Percentiles rank a stretch among this genome's conserved stretches.
Evolutionary conservation across 345 rosid species (phyloP).

Genomic region (Euphorbia peplus): DNA sequence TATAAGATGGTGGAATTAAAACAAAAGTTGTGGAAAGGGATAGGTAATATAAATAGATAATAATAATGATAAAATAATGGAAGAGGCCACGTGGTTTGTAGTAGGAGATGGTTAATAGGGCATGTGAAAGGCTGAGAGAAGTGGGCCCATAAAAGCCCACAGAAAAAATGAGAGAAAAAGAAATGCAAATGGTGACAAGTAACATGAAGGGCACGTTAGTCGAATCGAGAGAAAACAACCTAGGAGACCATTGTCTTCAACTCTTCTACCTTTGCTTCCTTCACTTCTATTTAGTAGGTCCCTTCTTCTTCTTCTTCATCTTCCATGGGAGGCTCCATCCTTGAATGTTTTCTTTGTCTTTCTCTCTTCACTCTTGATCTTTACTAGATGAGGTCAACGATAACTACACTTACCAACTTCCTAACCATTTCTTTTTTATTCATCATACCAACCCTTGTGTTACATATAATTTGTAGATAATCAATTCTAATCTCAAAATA

Average conservation of each 20-base stretch:
- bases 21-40: not conserved
- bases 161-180: constrained; percentile 4
- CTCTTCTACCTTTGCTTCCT: constrained; percentile 37
- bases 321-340: too few species aligned
- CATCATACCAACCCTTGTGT: not conserved
- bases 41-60: not conserved
- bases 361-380: not conserved
- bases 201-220: constrained; percentile 57
- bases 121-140: constrained; percentile 49
- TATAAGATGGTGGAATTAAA: too few species aligned
- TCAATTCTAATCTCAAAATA: too few species aligned
- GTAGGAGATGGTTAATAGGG: constrained; percentile 39
- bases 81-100: constrained; percentile 53
- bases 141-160: constrained; percentile 37
- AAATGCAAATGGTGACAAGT: constrained; percentile 35
- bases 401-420: constrained; percentile 19
- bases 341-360: constrained; percentile 23
- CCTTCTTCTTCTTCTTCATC: not conserved
- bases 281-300: constrained; percentile 21
- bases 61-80: constrained; percentile 21
- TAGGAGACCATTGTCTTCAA: constrained; percentile 45
- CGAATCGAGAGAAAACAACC: constrained; percentile 42
- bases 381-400: constrained; percentile 27
- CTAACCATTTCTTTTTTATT: not conserved
- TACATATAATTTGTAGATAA: too few species aligned